Evolutionary conservation across 768 basidiomycete species (phyloP).

Genomic region (Gelatoporia subvermispora): DNA sequence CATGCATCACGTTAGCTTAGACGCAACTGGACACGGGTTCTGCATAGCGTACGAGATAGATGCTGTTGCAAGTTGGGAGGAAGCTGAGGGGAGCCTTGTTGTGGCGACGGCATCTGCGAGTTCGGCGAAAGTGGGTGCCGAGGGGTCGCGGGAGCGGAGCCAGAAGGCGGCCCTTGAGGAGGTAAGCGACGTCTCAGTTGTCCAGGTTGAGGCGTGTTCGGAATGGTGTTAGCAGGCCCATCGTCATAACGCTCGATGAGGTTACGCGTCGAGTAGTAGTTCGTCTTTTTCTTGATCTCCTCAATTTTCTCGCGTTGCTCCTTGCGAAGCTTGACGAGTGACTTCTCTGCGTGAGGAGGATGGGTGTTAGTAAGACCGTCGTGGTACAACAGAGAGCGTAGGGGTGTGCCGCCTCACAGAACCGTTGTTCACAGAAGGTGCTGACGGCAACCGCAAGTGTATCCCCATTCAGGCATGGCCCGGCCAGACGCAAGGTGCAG

Average conservation of each 20-base stretch:
- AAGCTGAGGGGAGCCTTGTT: constrained; percentile 11
- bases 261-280: constrained; percentile 89
- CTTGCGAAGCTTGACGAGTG: constrained; percentile 66
- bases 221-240: constrained; percentile 30
- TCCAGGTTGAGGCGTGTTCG: constrained; percentile 16
- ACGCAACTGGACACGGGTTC: too few relatives aligned
- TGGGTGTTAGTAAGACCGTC: neutral
- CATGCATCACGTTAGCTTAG: neutral
- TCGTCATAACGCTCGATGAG: constrained; percentile 90
- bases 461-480: too few relatives aligned
- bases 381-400: neutral
- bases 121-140: constrained; percentile 18
- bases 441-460: too few relatives aligned
- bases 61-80: constrained; percentile 29
- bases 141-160: constrained; percentile 22
- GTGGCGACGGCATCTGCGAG: constrained; percentile 16
- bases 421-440: neutral
- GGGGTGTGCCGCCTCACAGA: neutral
- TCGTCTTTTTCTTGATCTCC: constrained; percentile 96
- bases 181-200: constrained; percentile 35
- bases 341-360: constrained; percentile 54
- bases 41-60: constrained; percentile 32
- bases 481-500: neutral
- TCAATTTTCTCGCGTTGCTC: constrained; percentile 83
- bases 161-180: constrained; percentile 25